These are phyloP conservation scores for Arachis monticola DNA, from an alignment of 331 rosid genomes.

Conservation along the genomic window DNA sequence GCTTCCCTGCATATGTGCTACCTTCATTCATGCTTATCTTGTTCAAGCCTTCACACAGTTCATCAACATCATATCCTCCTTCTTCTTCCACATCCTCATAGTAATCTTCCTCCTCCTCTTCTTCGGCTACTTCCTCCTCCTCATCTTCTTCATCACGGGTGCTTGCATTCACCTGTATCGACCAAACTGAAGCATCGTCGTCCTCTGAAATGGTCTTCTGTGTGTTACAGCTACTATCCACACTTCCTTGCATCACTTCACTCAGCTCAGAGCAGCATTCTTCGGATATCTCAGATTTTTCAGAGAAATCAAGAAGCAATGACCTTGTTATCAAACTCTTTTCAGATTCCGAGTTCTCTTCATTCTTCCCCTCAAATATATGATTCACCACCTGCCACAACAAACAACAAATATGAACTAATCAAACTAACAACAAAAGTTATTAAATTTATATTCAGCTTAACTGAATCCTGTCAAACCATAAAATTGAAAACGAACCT, in stretches of 20 bases:
- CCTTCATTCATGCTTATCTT: conserved; percentile 63
- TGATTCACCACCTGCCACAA: conserved; percentile 48
- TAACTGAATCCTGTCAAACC: background rate
- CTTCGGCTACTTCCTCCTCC: conserved; percentile 50
- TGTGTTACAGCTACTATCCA: conserved; percentile 23
- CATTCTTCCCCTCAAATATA: conserved; percentile 48
- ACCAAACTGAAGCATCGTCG: conserved; percentile 85
- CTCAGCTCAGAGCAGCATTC: conserved; percentile 68
- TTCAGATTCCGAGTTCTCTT: conserved; percentile 59
- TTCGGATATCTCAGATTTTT: conserved; percentile 61
- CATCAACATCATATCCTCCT: conserved; percentile 53
- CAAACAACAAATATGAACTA: background rate
- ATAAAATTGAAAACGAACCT: conserved; percentile 45
- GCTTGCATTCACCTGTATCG: conserved; percentile 85
- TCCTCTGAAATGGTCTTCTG: conserved; percentile 58
- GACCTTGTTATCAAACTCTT: conserved; percentile 69
- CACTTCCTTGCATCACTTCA: conserved; percentile 23
- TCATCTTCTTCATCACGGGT: conserved; percentile 60
- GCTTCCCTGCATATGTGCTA: conserved; percentile 72
- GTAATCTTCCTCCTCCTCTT: conserved; percentile 42
- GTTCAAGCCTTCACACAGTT: conserved; percentile 70
- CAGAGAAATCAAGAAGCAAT: conserved; percentile 78
- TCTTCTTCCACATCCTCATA: conserved; percentile 41
- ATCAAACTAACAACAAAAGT: background rate
- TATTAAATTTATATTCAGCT: background rate